A percentile compares a stretch with the other conserved stretches of the same genome.
phyloP scores from a whole-genome alignment of 768 basidiomycete genomes.

The Naganishia friedmannii region DNA sequence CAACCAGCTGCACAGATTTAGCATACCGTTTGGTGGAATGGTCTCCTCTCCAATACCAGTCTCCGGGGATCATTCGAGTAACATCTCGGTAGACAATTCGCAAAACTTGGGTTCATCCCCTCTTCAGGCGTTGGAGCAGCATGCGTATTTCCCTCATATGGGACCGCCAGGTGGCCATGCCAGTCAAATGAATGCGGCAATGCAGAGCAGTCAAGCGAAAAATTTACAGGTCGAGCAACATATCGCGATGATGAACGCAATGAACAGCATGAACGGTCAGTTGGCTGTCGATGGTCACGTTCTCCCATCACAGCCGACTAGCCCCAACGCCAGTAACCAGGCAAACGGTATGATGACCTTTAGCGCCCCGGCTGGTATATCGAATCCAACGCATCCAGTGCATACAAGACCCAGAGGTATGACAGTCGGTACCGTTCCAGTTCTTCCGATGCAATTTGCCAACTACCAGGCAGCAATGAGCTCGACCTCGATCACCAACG shows the following conservation, averaged over 20 bases:
- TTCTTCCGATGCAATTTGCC: constrained; percentile 5
- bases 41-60: constrained; percentile 38
- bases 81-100: constrained; percentile 37
- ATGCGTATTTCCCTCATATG: constrained; percentile 6
- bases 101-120: constrained; percentile 20
- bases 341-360: constrained; percentile 16
- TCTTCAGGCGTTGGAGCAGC: constrained; percentile 14
- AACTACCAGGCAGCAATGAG: not conserved
- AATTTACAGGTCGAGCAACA: constrained; percentile 51
- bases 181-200: not conserved
- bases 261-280: constrained; percentile 11
- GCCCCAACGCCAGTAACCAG: not conserved
- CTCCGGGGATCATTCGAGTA: constrained; percentile 41
- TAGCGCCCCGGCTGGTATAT: constrained; percentile 9
- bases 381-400: not conserved
- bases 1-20: constrained; percentile 9
- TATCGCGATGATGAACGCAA: constrained; percentile 43
- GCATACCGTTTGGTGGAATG: not conserved
- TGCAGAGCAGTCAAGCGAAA: constrained; percentile 15
- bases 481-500: not conserved
- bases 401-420: constrained; percentile 10
- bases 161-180: not conserved
- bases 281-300: constrained; percentile 7
- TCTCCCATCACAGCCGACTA: not conserved
- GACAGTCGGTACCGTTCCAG: constrained; percentile 18